Conservation (phyloP, 2,329 filamentous ascomycete genomes). For the Colletotrichum cereale region DNA sequence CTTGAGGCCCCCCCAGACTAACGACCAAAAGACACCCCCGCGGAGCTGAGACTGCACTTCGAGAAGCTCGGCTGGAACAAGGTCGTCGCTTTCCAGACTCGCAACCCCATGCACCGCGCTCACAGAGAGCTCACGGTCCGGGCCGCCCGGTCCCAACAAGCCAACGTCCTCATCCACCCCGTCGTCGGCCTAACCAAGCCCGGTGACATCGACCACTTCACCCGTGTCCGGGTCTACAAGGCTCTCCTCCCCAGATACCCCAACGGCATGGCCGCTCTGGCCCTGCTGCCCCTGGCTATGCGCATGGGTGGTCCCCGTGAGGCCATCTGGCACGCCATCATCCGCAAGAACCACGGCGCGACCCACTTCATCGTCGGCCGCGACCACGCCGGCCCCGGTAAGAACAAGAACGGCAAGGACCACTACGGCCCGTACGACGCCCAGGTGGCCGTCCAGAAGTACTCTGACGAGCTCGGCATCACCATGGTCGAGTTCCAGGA, state of each 20-base stretch:
- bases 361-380: constrained; percentile 99
- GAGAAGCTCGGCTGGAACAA: constrained; percentile 99
- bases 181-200: constrained; percentile 99
- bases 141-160: constrained; percentile 93
- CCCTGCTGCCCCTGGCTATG: constrained; percentile 96
- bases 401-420: constrained; percentile 96
- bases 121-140: constrained; percentile 98
- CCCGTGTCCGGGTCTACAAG: constrained; percentile 98
- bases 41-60: constrained; percentile 95
- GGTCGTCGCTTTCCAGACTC: constrained; percentile 98
- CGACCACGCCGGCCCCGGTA: constrained; percentile 97
- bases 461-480: constrained; percentile 95
- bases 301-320: constrained; percentile 98
- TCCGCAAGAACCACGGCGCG: constrained; percentile 99
- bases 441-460: constrained; percentile 95
- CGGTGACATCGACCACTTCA: constrained; percentile 99
- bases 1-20: constrained; percentile 23
- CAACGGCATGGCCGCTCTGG: constrained; percentile 98
- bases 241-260: constrained; percentile 95
- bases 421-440: constrained; percentile 99
- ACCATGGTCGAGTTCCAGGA: constrained; percentile 99
- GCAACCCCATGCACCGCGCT: constrained; percentile 99
- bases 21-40: constrained; percentile 79
- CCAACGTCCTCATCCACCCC: constrained; percentile 98
- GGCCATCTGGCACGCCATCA: constrained; percentile 99